A percentile compares a stretch with the other conserved stretches of the same genome.
phyloP scores from a whole-genome alignment of 208 protist species.

The Naegleria gruberi region DNA sequence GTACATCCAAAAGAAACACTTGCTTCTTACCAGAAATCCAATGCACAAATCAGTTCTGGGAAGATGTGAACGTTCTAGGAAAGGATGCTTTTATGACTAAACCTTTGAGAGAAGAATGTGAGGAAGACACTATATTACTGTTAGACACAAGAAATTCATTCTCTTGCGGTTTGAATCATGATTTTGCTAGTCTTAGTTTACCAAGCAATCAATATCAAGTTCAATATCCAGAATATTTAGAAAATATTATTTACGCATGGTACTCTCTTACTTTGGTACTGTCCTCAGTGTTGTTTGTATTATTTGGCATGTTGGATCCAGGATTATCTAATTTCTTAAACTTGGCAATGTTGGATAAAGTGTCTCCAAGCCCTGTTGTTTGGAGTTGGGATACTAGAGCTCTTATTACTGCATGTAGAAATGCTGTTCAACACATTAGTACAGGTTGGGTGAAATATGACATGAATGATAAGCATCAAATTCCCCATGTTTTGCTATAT shows the following conservation, averaged over 20 bases:
- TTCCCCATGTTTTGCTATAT: not conserved
- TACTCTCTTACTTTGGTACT: not conserved
- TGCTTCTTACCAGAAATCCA: not conserved
- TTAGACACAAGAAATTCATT: not conserved
- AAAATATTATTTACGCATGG: not conserved
- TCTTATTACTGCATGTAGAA: not conserved
- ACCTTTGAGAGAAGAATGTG: not conserved
- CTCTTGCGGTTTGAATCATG: not conserved
- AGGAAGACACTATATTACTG: not conserved
- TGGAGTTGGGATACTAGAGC: not conserved
- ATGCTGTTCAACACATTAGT: not conserved
- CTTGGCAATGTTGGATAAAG: not conserved
- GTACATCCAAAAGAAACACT: not conserved
- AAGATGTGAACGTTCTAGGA: not conserved
- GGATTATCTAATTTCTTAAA: not conserved
- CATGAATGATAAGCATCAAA: not conserved
- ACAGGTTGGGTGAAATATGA: not conserved
- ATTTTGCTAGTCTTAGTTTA: not conserved
- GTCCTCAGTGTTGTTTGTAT: not conserved
- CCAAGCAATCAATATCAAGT: not conserved
- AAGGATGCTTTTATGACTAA: not conserved
- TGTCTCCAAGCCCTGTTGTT: not conserved
- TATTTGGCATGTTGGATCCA: not conserved
- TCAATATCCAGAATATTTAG: not conserved
- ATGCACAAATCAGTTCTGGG: not conserved